Base-by-base conservation (phyloP, 2,329 filamentous ascomycete genomes). In the Penicillium sp. region DNA sequence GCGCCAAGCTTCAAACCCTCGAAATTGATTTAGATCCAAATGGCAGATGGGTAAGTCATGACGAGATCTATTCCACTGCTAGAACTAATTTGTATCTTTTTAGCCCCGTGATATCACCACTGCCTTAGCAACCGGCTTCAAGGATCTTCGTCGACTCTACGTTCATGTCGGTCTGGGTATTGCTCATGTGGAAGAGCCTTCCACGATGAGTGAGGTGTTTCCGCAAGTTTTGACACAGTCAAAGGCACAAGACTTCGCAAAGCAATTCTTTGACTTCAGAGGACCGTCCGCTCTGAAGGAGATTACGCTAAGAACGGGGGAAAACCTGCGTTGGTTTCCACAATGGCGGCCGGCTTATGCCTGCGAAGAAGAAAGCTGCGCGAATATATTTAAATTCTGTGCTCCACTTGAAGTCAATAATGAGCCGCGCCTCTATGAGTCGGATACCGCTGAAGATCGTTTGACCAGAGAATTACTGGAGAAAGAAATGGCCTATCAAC, bases 11-110 rank as follows among this genome's bases (percentile, higher is more conserved):
- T 6, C 48, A 19, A 10, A 48, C 11, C 26, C 33, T 60, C 33
- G 58, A 57, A 30, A 26, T 60, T 28, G 58, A 60, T 43, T 33
- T 60, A 4, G 45, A 57, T 26, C 53, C 37, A 19, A 51, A 57
- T 49, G 43, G 55, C 6, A 30, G 26, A 51, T 61, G 59, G 52
- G 55, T 61, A 33, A 61, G 55, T 46, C n/a, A 4, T 38, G 43
- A 19, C 30, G 11, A 48, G 11, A 46, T 28, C 22, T 11, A 4
- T 28, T 26, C 16, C 16, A 5, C 43, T 46, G 6, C 22, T 46
- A 13, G 22, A 46, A 22, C 14, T 46, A 38, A 11, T 54, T 5
- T n/a, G 40, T 30, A 40, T 14, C 19, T 28, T 10, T 52, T 26
- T 48, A 58, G 52, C 55, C 55, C 16, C 22, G 58, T 4, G 25